Base-by-base conservation (phyloP, 1,284 basidiomycete species). In the Entoloma clypeatum region DNA sequence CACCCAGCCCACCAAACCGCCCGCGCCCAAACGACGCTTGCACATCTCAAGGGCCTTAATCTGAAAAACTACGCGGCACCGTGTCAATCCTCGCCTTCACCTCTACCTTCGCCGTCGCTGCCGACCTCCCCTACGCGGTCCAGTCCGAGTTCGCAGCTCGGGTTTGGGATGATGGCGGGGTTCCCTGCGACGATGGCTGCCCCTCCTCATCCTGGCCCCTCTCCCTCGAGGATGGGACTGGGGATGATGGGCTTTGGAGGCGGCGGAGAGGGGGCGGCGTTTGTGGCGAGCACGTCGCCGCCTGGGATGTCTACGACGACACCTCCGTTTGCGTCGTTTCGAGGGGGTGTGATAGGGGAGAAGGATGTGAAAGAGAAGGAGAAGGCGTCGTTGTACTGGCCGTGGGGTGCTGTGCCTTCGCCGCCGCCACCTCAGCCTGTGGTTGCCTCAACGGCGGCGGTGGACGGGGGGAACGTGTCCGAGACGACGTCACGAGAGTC, bases 61-160 rank as follows among this genome's bases (percentile, higher is more conserved):
- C 54, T 77, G 42, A 64, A 62, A 49, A 78, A 77, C 56, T 76
- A 77, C 47, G 71, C 70, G 14, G 68, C 69, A 4, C 21, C 17
- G 18, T 8, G n/a, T 11, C 27, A 39, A 11, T 24, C 30, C 7
- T 8, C 17, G 33, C 18, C 33, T 11, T 5, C 13, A 5, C 31
- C 31, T 7, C 24, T n/a, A n/a, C 24, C 7, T 26, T 26, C 24
- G n/a, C 24, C 24, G 26, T 14, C 26, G 11, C 11, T 14, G 26
- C 26, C 14, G 4, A n/a, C 26, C 14, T 3, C 26, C 5, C 14
- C 26, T 9, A 28, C 26, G 4, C n/a, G n/a, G n/a, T 4, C 26
- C 8, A 28, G 11, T 3, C 4, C 26, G 26, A 28, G 11, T 5
- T 28, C 26, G 26, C 8, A n/a, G n/a, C n/a, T 13, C 29, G 29